Base-by-base conservation (phyloP, 73 alveolate genomes). In the Paramecium tetraurelia region DNA sequence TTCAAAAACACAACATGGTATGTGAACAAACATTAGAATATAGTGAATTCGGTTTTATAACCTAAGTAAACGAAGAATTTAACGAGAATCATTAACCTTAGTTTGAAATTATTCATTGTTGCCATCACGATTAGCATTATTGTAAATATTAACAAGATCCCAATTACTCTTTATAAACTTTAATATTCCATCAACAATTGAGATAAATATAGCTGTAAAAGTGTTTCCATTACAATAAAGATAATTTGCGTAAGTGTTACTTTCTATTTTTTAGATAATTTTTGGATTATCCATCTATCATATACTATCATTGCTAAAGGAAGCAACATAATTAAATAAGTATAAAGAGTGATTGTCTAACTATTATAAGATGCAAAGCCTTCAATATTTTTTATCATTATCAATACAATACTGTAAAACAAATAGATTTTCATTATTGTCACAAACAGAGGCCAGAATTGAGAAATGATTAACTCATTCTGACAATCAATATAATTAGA, bases 361-460 rank as follows among this genome's bases (percentile, higher is more conserved):
- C 36, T 29, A 72, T 72, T 72, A 72, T 35, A 72, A 9, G n/a
- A 36, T 36, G 35, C 57, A 33, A 43, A 31, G 2, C 24, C 59
- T 29, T 35, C 5, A 5, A 38, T 35, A 72, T 72, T 72, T 3
- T 20, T 33, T 33, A 38, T 11, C 5, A 72, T 72, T 3, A 72
- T 43, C n/a, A 35, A 40, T 4, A 36, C 27, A 16, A 33, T 14
- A 21, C 86, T 43, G 7, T 35, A 35, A 20, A 72, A 10, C 20
- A 72, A 72, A 20, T 72, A 72, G 18, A 72, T 20, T 72, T 72
- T 72, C 36, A 38, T 40, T 36, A 72, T 3, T 8, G 16, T 31
- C 36, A 72, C 59, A 72, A 72, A 33, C 20, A 43, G 36, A 12
- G 86, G 86, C 86, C 86, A 72, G 18, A 72, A 72, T 22, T 72